Base-by-base conservation (phyloP, 2,329 filamentous ascomycete genomes). In the Metarhizium sp. region DNA sequence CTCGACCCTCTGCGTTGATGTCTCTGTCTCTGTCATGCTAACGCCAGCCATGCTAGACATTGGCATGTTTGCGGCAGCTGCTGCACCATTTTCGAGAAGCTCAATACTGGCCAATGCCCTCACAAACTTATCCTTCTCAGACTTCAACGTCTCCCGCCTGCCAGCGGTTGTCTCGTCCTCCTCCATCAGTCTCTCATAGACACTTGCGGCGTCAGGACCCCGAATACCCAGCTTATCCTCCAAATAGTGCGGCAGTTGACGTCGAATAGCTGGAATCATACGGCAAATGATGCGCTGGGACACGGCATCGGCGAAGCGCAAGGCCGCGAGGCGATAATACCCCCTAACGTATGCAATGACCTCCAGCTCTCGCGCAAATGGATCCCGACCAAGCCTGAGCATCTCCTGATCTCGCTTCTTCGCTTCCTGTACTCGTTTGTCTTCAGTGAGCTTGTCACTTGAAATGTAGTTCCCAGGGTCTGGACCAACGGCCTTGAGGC, bases 261-360 rank as follows among this genome's bases (percentile, higher is more conserved):
- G 57, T 8, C 72, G 67, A 6, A 80, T 71, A 3, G 69, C 65
- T 0, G 78, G 77, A 6, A 81, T 71, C 64, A 79, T 71, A 4
- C 76, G 74, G 10, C 75, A 76, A 11, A 76, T 72, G 54, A 80
- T 67, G 50, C 75, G 71, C 29, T 80, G 71, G 1, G 74, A 69
- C 6, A 76, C 71, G 2, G 70, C 67, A 55, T 91, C 86, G 0
- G 82, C 75, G 61, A 90, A 87, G 1, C 86, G 78, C 38, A 76
- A 71, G 0, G 82, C 79, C 0, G 87, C 86, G 4, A 86, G 78
- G 50, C 81, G 75, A 63, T 91, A 91, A 66, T 90, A 91, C 0
- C 80, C 85, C 0, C 85, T 74, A 48, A 88, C 77, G 4, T 82
- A 82, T 0, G 83, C 76, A 0, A 87, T 79, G 0, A 87, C 80